These are phyloP conservation scores for Periconia digitata DNA, from an alignment of 2,329 filamentous ascomycete genomes.

Conservation along the genomic window DNA sequence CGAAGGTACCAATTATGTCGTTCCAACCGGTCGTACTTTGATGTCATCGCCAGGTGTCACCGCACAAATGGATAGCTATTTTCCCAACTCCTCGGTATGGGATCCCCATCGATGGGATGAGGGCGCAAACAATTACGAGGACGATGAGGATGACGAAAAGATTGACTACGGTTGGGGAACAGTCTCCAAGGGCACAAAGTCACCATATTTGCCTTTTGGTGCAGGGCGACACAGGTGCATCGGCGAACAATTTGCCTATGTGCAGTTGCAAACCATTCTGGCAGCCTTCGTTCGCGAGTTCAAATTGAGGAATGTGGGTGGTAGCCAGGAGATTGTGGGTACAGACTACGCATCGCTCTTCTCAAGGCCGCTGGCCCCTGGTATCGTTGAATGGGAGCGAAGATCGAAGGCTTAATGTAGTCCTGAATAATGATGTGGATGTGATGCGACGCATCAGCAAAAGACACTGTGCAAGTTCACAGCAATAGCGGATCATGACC, in stretches of 20 bases:
- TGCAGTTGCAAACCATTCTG: slow-evolving; percentile 85
- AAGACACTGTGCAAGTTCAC: neutral
- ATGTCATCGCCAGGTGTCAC: slow-evolving; percentile 85
- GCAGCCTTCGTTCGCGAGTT: slow-evolving; percentile 76
- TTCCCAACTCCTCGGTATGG: slow-evolving; percentile 81
- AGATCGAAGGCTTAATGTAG: slow-evolving; percentile 45
- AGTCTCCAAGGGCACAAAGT: slow-evolving; percentile 85
- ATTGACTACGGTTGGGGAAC: slow-evolving; percentile 93
- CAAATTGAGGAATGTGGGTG: slow-evolving; percentile 75
- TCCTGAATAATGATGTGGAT: neutral
- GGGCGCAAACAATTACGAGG: slow-evolving; percentile 51
- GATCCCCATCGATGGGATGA: slow-evolving; percentile 89
- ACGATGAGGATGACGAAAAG: slow-evolving; percentile 68
- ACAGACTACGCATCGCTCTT: slow-evolving; percentile 65
- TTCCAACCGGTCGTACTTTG: slow-evolving; percentile 78
- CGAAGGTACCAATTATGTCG: slow-evolving; percentile 77
- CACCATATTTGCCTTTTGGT: slow-evolving; percentile 91
- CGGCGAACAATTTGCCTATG: slow-evolving; percentile 93
- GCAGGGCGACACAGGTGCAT: slow-evolving; percentile 93
- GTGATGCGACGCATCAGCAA: neutral
- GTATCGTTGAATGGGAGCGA: slow-evolving; percentile 72
- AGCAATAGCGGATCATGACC: neutral
- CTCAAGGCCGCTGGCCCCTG: slow-evolving; percentile 48
- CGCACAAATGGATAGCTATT: slow-evolving; percentile 70
- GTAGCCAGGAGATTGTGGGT: slow-evolving; percentile 67